Percentiles rank a stretch among this genome's conserved stretches.
These are phyloP conservation scores for Escovopsis sp. DNA, from an alignment of 2,329 filamentous ascomycete species.

Conservation along the genomic window DNA sequence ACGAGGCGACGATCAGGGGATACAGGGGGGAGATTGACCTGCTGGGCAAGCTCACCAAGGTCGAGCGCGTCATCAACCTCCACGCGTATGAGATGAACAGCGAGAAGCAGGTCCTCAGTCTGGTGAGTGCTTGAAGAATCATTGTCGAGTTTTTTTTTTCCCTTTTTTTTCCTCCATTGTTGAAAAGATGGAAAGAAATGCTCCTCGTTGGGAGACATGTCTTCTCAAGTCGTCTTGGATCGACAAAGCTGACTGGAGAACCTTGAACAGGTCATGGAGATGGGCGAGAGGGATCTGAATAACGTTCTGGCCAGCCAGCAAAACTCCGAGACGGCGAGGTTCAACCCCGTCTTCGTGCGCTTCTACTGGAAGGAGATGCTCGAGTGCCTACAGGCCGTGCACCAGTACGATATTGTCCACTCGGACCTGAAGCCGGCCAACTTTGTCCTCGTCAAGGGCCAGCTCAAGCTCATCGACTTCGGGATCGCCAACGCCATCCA, in stretches of 20 bases:
- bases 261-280: slow-evolving; percentile 68
- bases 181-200: no score
- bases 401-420: slow-evolving; percentile 84
- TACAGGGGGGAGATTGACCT: slow-evolving; percentile 95
- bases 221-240: not conserved
- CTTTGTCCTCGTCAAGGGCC: slow-evolving; percentile 82
- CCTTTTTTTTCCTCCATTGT: no score
- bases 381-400: slow-evolving; percentile 81
- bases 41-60: slow-evolving; percentile 63
- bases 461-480: slow-evolving; percentile 93
- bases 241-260: not conserved
- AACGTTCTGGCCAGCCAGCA: slow-evolving; percentile 63
- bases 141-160: no score
- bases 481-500: slow-evolving; percentile 97
- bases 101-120: slow-evolving; percentile 73
- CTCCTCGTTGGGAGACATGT: no score
- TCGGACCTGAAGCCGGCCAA: slow-evolving; percentile 96
- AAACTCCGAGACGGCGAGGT: slow-evolving; percentile 55
- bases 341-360: slow-evolving; percentile 85
- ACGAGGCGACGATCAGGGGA: slow-evolving; percentile 68
- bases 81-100: slow-evolving; percentile 91
- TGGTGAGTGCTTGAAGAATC: no score
- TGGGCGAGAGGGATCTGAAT: slow-evolving; percentile 87
- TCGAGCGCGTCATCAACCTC: slow-evolving; percentile 80
- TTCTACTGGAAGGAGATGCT: slow-evolving; percentile 99